These are phyloP conservation scores for Picocystis sp. DNA, from an alignment of 163 green algal species.

Conservation along the genomic window DNA sequence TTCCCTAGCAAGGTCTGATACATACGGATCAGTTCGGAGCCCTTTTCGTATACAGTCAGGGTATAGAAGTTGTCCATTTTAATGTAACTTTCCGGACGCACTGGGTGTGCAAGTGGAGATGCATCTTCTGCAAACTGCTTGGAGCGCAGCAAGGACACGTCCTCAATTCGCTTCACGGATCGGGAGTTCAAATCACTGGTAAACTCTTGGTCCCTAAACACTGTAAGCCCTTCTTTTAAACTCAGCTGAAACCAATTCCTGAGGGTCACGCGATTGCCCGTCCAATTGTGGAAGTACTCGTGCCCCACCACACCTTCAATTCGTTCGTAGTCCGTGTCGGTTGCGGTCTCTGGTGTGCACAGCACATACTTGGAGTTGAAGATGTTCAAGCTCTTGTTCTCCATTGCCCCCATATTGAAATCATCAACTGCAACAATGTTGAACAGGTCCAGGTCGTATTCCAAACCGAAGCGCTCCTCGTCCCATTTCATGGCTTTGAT, in stretches of 20 bases:
- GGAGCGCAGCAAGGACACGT: conserved; percentile 56
- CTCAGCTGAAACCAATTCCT: conserved; percentile 99
- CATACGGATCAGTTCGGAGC: conserved; percentile 84
- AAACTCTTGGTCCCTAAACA: conserved; percentile 90
- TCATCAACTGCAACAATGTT: conserved; percentile 94
- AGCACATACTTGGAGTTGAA: conserved; percentile 85
- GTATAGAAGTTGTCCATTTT: conserved; percentile 99
- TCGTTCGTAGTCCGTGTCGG: conserved; percentile 75
- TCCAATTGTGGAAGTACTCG: conserved; percentile 81
- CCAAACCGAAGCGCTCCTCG: conserved; percentile 73
- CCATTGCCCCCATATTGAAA: conserved; percentile 94
- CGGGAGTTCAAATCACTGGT: conserved; percentile 77
- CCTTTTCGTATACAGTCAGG: conserved; percentile 93
- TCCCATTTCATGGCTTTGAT: conserved; percentile 94
- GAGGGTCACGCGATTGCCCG: conserved; percentile 58
- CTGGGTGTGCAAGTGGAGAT: conserved; percentile 87
- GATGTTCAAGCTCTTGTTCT: conserved; percentile 98
- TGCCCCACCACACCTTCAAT: conserved; percentile 90
- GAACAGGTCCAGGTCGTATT: conserved; percentile 98
- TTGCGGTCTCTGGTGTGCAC: conserved; percentile 73
- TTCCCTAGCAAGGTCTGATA: conserved; percentile 87
- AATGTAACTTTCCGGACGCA: conserved; percentile 91
- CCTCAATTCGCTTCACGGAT: conserved; percentile 84
- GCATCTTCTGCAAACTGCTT: conserved; percentile 64
- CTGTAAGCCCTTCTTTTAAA: conserved; percentile 95